These are phyloP conservation scores for Pseudogymnoascus sp. DNA, from an alignment of 2,329 filamentous ascomycete species.

Conservation along the genomic window DNA sequence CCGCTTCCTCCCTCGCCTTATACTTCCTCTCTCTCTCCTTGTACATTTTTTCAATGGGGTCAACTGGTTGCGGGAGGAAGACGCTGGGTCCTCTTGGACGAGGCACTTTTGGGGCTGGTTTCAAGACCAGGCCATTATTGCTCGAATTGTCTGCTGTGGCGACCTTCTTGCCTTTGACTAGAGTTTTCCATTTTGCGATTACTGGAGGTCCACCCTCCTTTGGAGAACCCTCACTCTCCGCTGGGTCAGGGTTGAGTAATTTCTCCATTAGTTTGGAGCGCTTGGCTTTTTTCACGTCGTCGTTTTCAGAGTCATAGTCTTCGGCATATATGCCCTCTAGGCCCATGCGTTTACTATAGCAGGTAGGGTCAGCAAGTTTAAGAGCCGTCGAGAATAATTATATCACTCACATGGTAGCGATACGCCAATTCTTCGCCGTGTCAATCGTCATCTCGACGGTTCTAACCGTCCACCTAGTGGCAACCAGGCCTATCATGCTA, in stretches of 20 bases:
- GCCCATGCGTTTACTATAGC: background rate
- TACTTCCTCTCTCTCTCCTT: background rate
- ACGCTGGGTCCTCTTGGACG: background rate
- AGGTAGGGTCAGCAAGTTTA: background rate
- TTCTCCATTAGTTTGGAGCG: background rate
- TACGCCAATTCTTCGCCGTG: background rate
- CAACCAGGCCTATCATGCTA: background rate
- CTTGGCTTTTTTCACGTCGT: background rate
- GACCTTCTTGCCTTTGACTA: background rate
- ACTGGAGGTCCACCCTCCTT: background rate
- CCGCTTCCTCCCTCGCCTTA: background rate
- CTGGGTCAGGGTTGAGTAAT: background rate
- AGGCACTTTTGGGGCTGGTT: background rate
- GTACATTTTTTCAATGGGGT: background rate
- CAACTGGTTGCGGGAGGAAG: background rate
- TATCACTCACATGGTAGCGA: background rate
- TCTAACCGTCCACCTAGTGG: background rate
- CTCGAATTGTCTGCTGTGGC: background rate
- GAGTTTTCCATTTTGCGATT: background rate
- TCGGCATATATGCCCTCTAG: background rate
- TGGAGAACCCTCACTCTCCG: no score
- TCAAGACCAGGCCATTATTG: background rate
- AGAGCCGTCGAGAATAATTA: background rate
- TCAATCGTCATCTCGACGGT: background rate
- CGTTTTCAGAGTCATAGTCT: background rate